Percentiles rank a stretch among this genome's conserved stretches.
Conservation (phyloP, 73 alveolate species). For the Stentor roeselii region DNA sequence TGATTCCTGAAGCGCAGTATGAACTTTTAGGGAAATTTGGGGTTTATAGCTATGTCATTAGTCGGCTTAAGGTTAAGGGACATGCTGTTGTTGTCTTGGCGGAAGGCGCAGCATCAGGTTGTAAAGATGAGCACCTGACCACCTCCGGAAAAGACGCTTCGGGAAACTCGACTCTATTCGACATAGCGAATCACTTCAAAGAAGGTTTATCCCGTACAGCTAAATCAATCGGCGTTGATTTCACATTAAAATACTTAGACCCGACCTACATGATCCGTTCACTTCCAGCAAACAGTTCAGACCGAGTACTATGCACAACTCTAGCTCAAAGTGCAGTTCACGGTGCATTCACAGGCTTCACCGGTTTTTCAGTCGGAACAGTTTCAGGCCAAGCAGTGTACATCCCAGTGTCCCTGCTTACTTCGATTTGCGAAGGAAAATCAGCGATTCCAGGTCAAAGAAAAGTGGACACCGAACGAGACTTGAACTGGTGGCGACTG, state of each 20-base stretch:
- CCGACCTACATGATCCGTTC: conserved; percentile 99
- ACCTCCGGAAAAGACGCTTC: conserved; percentile 74
- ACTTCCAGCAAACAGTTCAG: conserved; percentile 96
- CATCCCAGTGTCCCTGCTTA: conserved; percentile 72
- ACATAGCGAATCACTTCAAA: conserved; percentile 84
- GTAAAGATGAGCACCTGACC: conserved; percentile 67
- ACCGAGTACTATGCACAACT: conserved; percentile 90
- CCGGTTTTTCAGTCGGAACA: conserved; percentile 82
- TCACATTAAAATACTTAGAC: conserved; percentile 86
- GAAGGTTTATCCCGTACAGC: conserved; percentile 70
- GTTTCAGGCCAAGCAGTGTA: conserved; percentile 67
- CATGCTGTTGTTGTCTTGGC: conserved; percentile 68
- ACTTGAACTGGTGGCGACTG: conserved; percentile 67
- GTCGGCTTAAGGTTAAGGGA: conserved; percentile 72
- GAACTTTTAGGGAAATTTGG: conserved; percentile 87
- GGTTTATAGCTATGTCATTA: conserved; percentile 51
- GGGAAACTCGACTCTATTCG: conserved; percentile 83
- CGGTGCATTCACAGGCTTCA: conserved; percentile 84
- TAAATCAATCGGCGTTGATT: conserved; percentile 44
- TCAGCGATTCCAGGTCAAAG: conserved; percentile 19
- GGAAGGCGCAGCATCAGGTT: conserved; percentile 71
- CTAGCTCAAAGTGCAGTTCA: conserved; percentile 78
- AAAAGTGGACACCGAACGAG: conserved; percentile 64
- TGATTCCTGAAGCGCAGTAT: conserved; percentile 95
- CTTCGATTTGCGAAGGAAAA: conserved; percentile 54